Conservation (phyloP, 1,284 basidiomycete species). For the Ceratobasidium sp. region DNA sequence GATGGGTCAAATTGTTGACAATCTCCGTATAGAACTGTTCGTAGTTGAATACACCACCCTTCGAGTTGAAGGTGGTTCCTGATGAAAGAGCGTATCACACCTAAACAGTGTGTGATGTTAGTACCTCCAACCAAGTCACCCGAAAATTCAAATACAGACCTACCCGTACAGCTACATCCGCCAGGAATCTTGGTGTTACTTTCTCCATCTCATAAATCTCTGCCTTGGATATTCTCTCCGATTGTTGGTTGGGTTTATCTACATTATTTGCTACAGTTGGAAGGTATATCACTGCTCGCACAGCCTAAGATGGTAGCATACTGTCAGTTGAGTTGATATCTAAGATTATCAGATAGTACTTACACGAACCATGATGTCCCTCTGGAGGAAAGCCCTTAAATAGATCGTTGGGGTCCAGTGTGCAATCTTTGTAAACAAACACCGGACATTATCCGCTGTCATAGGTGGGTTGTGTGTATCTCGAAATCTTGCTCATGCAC, state of each 20-base stretch:
- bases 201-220: neutral
- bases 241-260: neutral
- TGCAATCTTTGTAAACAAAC: conserved; percentile 8
- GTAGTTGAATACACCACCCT: conserved; percentile 13
- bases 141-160: neutral
- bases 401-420: neutral
- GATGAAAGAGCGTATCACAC: conserved; percentile 16
- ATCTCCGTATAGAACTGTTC: neutral
- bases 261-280: conserved; percentile 11
- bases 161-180: conserved; percentile 20
- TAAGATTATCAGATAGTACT: neutral
- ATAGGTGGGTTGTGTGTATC: neutral
- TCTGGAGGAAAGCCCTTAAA: neutral
- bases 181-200: conserved; percentile 19
- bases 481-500: neutral
- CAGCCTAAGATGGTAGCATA: neutral
- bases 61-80: neutral
- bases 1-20: neutral
- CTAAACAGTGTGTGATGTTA: neutral
- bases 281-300: neutral
- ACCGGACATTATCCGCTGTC: conserved; percentile 5
- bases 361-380: conserved; percentile 11
- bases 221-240: conserved; percentile 11
- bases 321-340: neutral
- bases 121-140: neutral